phyloP scores from a whole-genome alignment of 257 asterid genomes.

The Lycium ferocissimum region DNA sequence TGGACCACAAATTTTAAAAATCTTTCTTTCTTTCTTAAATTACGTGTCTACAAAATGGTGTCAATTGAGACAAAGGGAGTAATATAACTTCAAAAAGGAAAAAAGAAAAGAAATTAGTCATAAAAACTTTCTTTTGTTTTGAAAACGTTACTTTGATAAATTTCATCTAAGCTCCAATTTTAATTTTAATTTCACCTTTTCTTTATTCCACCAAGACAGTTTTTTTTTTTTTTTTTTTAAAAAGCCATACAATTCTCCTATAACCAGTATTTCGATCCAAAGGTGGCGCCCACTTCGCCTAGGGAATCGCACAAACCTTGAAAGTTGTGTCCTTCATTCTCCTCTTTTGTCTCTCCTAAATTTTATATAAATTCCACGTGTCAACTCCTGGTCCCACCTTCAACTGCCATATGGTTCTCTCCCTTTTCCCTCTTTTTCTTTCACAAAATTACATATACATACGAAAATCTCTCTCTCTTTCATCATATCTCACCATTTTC shows the following conservation, averaged over 20 bases:
- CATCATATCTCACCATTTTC: slow-evolving; percentile 1
- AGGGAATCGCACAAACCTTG: slow-evolving; percentile 42
- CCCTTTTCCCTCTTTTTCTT: background rate
- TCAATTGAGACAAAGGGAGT: no score
- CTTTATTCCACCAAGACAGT: no score
- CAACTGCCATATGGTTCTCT: slow-evolving; percentile 5
- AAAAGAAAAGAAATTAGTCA: no score
- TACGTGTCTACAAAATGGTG: no score
- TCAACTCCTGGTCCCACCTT: background rate
- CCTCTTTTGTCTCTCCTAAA: background rate
- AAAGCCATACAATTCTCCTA: background rate
- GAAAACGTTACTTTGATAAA: no score
- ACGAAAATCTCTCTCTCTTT: background rate
- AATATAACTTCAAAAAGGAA: no score
- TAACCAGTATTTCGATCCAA: background rate
- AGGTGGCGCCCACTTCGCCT: slow-evolving; percentile 34
- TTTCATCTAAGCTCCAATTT: no score
- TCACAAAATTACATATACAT: background rate
- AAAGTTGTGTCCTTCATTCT: slow-evolving; percentile 8
- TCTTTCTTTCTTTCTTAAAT: no score
- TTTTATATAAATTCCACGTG: background rate
- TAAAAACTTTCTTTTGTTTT: no score
- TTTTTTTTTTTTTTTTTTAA: background rate
- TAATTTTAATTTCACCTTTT: no score
- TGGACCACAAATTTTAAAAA: no score